These are phyloP conservation scores for Sophora flavescens DNA, from an alignment of 306 rosid species.

Conservation along the genomic window DNA sequence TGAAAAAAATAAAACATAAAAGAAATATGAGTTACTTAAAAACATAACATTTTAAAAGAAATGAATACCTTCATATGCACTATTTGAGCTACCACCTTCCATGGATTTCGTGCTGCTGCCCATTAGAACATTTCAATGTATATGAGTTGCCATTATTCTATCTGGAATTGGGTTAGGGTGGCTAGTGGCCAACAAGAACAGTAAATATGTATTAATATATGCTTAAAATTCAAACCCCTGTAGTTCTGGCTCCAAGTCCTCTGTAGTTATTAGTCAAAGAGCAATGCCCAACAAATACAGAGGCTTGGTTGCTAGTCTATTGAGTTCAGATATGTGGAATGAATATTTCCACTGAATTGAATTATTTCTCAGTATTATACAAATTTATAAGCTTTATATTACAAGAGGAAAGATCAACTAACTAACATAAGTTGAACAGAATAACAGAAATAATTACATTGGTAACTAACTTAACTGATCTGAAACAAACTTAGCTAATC, in stretches of 20 bases:
- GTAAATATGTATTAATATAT: background rate
- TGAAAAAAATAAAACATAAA: background rate
- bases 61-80: constrained; percentile 35
- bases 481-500: too few relatives aligned
- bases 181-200: background rate
- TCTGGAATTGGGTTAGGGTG: background rate
- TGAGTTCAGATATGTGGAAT: too few relatives aligned
- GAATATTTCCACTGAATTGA: too few relatives aligned
- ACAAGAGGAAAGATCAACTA: too few relatives aligned
- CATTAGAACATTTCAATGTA: constrained; percentile 19
- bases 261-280: constrained; percentile 16
- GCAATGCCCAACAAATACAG: background rate
- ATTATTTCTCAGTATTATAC: too few relatives aligned
- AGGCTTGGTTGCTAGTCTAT: background rate
- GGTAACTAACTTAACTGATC: too few relatives aligned
- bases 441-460: too few relatives aligned
- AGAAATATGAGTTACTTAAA: background rate
- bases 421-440: too few relatives aligned
- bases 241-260: background rate
- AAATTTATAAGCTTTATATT: too few relatives aligned
- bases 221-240: constrained; percentile 12
- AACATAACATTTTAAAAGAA: background rate
- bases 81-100: constrained; percentile 51
- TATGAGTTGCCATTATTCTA: constrained; percentile 1
- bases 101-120: constrained; percentile 45